Base-by-base conservation (phyloP, 768 basidiomycete species). In the Suillus clintonianus region DNA sequence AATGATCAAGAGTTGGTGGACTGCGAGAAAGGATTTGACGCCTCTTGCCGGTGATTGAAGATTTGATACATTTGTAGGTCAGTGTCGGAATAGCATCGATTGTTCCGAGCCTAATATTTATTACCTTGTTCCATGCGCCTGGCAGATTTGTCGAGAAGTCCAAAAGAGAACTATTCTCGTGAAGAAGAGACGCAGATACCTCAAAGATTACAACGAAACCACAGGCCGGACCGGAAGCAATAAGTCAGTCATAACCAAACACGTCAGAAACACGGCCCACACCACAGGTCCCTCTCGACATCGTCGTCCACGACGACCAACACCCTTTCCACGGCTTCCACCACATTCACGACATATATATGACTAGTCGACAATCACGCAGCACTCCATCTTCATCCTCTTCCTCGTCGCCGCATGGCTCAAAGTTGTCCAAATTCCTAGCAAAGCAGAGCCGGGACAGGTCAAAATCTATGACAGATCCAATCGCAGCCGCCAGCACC, bases 381-480 rank as follows among this genome's bases (percentile, higher is more conserved):
- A 76, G 78, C 60, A 75, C 79, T 24, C 75, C 79, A 47, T 72
- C 79, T 32, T 75, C 83, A 59, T 73, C 81, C 57, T 77, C 83
- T 50, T 80, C 84, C 32, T 71, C 76, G 43, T 72, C 77, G 48
- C 71, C 77, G 32, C 80, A 80, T 70, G 65, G 76, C 60, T 85
- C 86, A 41, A 90, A 88, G 73, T 77, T 91, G 5, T 81, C 88
- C 71, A 89, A 84, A 71, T 89, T 91, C 69, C 79, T 91, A 10
- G 87, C 89, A 71, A 90, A 88, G 65, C 82, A 85, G 69, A 71
- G 75, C 37, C 82, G 88, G 51, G 89, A 89, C 77, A 79, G 88
- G 65, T 83, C 85, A 24, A 86, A 81, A 76, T 86, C 87, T 27
- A 74, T 82, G 72, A 70, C 75, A 62, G 80, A 81, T 65, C 70